Evolutionary conservation across 2,329 filamentous ascomycete genomes (phyloP), one percentile per base, ranked within the genome.

Genomic region (Blastomyces percursus): DNA sequence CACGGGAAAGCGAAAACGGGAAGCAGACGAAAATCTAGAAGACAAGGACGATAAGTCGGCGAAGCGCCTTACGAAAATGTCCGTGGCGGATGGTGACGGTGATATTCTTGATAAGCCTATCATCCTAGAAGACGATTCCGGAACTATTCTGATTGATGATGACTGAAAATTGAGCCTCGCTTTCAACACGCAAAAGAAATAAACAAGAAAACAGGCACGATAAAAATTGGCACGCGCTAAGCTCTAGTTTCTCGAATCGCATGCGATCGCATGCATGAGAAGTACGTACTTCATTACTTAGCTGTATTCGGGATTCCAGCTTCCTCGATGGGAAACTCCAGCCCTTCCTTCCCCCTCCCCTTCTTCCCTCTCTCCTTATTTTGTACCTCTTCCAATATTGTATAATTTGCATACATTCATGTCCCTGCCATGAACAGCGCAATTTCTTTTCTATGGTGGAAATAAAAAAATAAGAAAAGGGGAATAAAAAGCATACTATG

Each of bases 101-200:
- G 40, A 40, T 27, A 12, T 30, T 8, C 21, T 40, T n/a, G 66
- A 67, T n/a, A 64, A 72, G 40, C 70, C 71, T 16, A 77, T 78
- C 42, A 68, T 76, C 52, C 62, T 86, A 14, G 82, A 83, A 57
- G 82, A 83, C 58, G 70, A 73, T 2, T 77, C 74, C n/a, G 86
- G 86, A 27, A 82, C 84, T 24, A 89, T 90, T 67, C 70, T 89
- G 64, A 89, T 91, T 70, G 76, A 68, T n/a, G 82, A 86, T 63
- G 40, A 46, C 51, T 54, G 27, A 54, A 54, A 54, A 32, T 54
- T 27, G 21, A 50, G 21, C 21, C 21, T 32, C 3, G 19, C 3
- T n/a, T 35, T 35, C 16, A 30, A 24, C 24, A 27, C 12, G 12
- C n/a, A 24, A 27, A 50, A 27, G 46, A 50, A 27, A 12, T 14